Evolutionary conservation across 2,329 filamentous ascomycete genomes (phyloP), one percentile per base, ranked within the genome.

Genomic region (Talaromyces sp.): DNA sequence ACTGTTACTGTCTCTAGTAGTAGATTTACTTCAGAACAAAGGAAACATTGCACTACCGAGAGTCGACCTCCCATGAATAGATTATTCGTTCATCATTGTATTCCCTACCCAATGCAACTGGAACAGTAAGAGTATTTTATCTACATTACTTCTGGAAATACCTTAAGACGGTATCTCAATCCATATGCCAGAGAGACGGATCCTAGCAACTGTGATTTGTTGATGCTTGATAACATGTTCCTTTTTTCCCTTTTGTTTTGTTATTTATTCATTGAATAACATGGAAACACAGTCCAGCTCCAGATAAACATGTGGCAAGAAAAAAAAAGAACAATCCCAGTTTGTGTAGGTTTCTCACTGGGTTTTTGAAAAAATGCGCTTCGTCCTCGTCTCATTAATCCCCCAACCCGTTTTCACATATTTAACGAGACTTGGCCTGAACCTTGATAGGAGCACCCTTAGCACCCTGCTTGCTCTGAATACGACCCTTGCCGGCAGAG

Each of bases 381-480:
- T 63, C 61, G 57, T 60, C 60, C 63, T 55, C 64, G 62, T 64
- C 68, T 58, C 28, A 33, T n/a, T 39, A 45, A 43, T n/a, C 19
- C 40, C 19, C 43, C 52, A 50, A 45, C 33, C 31, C 25, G 25
- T 28, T 10, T 37, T 52, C 33, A n/a, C 33, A 39, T 17, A 65
- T 69, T 89, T 91, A 96, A 81, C 91, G 91, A 81, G 84, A 88
- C 75, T 87, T 92, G 76, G 89, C 86, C 76, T 88, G 84, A 71
- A 91, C 87, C 89, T 97, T 97, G 75, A 82, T 79, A 70, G 84
- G 85, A 69, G 91, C 85, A 73, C 94, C 94, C 87, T 96, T 96
- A 67, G 91, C 88, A 74, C 91, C 91, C 85, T 96, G 91, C 89
- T 99, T 99, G 87, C 91, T 92, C 78, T 88, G 82, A 77, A 96